Evolutionary conservation across 2,329 filamentous ascomycete genomes (phyloP).

Genomic region (Nemania abortiva): DNA sequence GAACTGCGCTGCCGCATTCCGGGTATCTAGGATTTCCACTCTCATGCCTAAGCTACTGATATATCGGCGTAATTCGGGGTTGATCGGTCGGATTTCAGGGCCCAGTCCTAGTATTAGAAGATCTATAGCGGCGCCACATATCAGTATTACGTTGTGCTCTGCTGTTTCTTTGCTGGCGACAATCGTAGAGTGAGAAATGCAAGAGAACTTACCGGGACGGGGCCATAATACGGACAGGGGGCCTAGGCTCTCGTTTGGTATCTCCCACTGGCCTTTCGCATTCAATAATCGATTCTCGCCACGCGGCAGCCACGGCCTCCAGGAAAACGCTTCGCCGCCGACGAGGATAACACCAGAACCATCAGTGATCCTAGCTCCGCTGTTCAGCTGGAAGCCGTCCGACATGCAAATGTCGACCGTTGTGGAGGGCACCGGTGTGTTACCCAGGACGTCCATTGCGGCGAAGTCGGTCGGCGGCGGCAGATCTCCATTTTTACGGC

Average conservation of each 20-base stretch:
- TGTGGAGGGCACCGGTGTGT: conserved; percentile 81
- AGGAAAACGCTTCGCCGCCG: conserved; percentile 87
- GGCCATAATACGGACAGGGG: conserved; percentile 85
- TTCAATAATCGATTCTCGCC: conserved; percentile 69
- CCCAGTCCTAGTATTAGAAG: conserved; percentile 91
- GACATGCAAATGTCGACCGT: conserved; percentile 84
- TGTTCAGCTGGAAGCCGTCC: conserved; percentile 89
- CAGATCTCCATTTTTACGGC: conserved; percentile 39
- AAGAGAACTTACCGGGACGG: conserved; percentile 76
- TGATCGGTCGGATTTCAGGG: conserved; percentile 78
- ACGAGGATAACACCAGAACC: conserved; percentile 82
- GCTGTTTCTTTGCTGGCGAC: background rate
- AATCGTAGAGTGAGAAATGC: background rate
- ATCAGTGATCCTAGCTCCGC: conserved; percentile 76
- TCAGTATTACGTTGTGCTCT: conserved; percentile 15
- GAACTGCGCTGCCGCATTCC: conserved; percentile 94
- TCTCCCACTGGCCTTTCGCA: conserved; percentile 83
- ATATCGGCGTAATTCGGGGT: conserved; percentile 76
- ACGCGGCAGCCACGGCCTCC: conserved; percentile 80
- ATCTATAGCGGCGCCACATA: conserved; percentile 64
- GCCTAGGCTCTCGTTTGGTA: conserved; percentile 77
- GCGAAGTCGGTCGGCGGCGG: conserved; percentile 72
- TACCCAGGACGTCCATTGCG: conserved; percentile 81
- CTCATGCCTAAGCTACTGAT: conserved; percentile 84
- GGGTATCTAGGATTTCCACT: conserved; percentile 89